These are phyloP conservation scores for Penicillium ucsense DNA, from an alignment of 495 filamentous ascomycete species.

Conservation along the genomic window DNA sequence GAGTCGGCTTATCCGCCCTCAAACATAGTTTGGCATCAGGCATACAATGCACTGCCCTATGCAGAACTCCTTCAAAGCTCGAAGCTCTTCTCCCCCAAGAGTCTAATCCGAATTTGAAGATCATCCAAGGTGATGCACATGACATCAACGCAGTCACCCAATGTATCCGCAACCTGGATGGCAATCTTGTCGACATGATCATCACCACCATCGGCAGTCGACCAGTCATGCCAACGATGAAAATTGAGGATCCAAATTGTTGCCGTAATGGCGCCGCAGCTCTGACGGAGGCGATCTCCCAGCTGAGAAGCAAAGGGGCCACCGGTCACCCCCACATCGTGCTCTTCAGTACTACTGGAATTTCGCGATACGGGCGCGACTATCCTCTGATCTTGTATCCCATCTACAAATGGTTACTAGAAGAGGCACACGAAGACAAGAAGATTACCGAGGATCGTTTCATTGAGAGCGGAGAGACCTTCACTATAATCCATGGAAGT, in stretches of 20 bases:
- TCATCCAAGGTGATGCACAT: conserved; percentile 44
- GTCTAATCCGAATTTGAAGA: conserved; percentile 29
- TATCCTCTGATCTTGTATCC: conserved; percentile 39
- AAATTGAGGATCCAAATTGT: conserved; percentile 45
- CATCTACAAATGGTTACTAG: conserved; percentile 42
- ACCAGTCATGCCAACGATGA: conserved; percentile 14
- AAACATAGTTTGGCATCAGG: conserved; percentile 39
- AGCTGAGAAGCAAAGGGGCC: conserved; percentile 9
- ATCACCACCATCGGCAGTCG: conserved; percentile 26
- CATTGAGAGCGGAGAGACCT: conserved; percentile 17
- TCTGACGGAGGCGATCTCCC: conserved; percentile 36
- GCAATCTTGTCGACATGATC: conserved; percentile 18
- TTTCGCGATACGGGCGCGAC: conserved; percentile 38
- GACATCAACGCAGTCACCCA: conserved; percentile 29
- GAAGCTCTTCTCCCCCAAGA: conserved; percentile 26
- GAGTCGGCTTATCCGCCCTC: conserved; percentile 37
- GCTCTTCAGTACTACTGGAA: conserved; percentile 44
- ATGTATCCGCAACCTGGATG: conserved; percentile 20
- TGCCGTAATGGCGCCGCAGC: conserved; percentile 41
- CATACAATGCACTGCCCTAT: conserved; percentile 41
- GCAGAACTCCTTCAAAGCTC: conserved; percentile 55
- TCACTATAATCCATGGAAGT: conserved; percentile 39
- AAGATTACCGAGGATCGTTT: conserved; percentile 43
- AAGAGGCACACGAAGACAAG: conserved; percentile 50
- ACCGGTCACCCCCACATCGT: conserved; percentile 33